These are phyloP conservation scores for Cutaneotrichosporon dermatis DNA, from an alignment of 1,284 basidiomycete species.

Conservation along the genomic window DNA sequence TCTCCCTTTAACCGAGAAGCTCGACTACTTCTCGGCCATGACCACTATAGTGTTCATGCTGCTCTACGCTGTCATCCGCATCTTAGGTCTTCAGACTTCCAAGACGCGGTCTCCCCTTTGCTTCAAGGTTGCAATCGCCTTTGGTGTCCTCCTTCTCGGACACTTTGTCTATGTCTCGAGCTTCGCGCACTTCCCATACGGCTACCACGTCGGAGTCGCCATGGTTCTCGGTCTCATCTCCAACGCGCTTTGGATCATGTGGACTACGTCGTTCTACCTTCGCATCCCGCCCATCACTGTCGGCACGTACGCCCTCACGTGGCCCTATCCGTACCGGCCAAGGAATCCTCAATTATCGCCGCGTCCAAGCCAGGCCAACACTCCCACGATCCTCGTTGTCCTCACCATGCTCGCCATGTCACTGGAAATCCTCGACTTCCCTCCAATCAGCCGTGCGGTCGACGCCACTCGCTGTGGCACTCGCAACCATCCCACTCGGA, in stretches of 20 bases:
- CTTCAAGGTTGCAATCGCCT: constrained; percentile 25
- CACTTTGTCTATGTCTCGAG: constrained; percentile 55
- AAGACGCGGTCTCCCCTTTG: constrained; percentile 20
- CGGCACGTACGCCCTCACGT: not conserved
- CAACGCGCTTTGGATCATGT: constrained; percentile 79
- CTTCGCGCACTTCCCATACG: constrained; percentile 75
- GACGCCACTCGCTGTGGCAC: constrained; percentile 98
- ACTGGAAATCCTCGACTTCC: constrained; percentile 90
- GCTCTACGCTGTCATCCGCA: constrained; percentile 68
- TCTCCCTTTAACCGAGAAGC: constrained; percentile 71
- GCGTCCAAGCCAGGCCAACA: constrained; percentile 49
- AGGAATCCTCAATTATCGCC: constrained; percentile 26
- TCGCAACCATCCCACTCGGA: constrained; percentile 75
- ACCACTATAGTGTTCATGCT: constrained; percentile 71
- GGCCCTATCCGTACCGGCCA: constrained; percentile 32
- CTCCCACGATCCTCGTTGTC: constrained; percentile 58
- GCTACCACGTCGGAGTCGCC: constrained; percentile 90
- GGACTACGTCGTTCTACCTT: constrained; percentile 57
- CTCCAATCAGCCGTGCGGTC: constrained; percentile 67
- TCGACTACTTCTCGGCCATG: constrained; percentile 95
- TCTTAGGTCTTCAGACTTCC: constrained; percentile 59
- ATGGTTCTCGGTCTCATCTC: constrained; percentile 63
- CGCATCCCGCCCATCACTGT: constrained; percentile 23
- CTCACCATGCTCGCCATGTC: constrained; percentile 71
- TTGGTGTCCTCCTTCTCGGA: constrained; percentile 31